Evolutionary conservation across 768 basidiomycete species (phyloP).

Genomic region (Lyophyllum decastes): DNA sequence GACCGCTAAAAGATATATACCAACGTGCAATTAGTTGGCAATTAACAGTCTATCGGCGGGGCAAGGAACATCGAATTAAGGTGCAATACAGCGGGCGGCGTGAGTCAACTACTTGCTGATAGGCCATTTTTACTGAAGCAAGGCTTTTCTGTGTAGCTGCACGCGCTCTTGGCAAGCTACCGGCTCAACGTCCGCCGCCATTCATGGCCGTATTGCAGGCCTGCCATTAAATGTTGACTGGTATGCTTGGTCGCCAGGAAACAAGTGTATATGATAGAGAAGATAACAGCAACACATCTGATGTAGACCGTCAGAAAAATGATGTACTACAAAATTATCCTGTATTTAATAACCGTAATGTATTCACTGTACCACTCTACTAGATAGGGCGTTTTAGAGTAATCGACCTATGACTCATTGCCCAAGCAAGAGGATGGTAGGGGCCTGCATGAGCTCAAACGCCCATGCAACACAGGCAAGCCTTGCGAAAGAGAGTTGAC

Average conservation of each 20-base stretch:
- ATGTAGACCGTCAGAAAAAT: neutral
- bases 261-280: neutral
- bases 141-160: constrained; percentile 42
- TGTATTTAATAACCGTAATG: no score
- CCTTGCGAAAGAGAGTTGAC: no score
- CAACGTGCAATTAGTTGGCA: constrained; percentile 52
- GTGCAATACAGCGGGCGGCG: constrained; percentile 70
- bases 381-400: no score
- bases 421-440: no score
- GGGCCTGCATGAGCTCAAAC: no score
- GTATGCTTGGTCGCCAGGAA: neutral
- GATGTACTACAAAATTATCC: no score
- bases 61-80: constrained; percentile 63
- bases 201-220: constrained; percentile 67
- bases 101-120: constrained; percentile 25
- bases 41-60: constrained; percentile 63
- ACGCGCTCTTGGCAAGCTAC: constrained; percentile 48
- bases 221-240: constrained; percentile 20
- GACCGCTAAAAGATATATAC: constrained; percentile 1
- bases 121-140: constrained; percentile 2
- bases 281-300: neutral
- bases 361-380: no score
- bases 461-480: no score
- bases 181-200: constrained; percentile 53
- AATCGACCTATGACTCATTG: no score